Conservation (phyloP, 352 stramenopile genomes). For the Globisporangium yorkense region DNA sequence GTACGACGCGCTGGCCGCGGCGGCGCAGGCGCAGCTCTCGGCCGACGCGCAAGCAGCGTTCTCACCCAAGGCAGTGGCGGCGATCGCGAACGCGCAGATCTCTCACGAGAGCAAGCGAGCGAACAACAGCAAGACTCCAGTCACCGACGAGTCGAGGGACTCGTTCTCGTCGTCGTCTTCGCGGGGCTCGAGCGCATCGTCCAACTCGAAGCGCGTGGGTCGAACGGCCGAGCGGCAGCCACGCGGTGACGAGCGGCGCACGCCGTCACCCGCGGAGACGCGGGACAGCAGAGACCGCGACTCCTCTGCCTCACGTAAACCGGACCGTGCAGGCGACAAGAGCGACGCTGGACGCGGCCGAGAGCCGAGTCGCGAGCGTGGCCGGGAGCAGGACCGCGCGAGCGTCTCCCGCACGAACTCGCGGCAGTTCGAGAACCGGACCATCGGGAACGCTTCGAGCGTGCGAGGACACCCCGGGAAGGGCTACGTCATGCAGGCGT, state of each 20-base stretch:
- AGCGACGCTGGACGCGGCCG: constrained; percentile 23
- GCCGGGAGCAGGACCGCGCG: constrained; percentile 16
- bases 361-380: constrained; percentile 13
- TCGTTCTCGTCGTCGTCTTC: constrained; percentile 19
- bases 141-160: constrained; percentile 11
- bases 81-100: constrained; percentile 1
- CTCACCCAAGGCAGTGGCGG: background rate
- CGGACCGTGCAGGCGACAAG: constrained; percentile 5
- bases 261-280: constrained; percentile 23
- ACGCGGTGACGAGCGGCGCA: constrained; percentile 17
- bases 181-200: constrained; percentile 9
- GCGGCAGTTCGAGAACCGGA: constrained; percentile 12
- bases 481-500: constrained; percentile 63
- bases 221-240: constrained; percentile 4
- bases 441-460: constrained; percentile 7
- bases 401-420: constrained; percentile 5
- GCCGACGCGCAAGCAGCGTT: constrained; percentile 3
- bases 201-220: constrained; percentile 1
- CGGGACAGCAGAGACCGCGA: constrained; percentile 1
- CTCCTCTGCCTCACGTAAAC: background rate
- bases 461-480: constrained; percentile 23
- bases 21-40: constrained; percentile 7
- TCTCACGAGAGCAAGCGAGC: background rate
- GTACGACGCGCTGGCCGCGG: constrained; percentile 16
- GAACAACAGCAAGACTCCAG: constrained; percentile 1